Conservation (phyloP, 2,329 filamentous ascomycete genomes). For the Cladosporium sp. region DNA sequence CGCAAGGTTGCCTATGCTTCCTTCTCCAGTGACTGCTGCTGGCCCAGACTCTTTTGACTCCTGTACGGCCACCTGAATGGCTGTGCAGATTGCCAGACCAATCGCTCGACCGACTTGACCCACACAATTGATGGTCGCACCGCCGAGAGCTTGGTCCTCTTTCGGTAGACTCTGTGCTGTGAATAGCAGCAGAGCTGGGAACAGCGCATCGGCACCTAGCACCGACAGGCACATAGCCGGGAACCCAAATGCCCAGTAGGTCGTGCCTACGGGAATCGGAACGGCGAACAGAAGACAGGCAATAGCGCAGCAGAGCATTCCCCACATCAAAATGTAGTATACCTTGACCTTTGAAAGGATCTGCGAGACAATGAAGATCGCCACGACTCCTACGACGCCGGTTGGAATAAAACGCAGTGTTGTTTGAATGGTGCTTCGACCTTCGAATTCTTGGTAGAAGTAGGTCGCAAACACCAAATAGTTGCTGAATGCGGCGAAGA, state of each 20-base stretch:
- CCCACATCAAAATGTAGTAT: conserved; percentile 59
- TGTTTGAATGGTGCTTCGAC: conserved; percentile 63
- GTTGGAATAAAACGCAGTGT: conserved; percentile 70
- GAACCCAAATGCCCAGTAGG: conserved; percentile 69
- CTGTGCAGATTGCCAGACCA: conserved; percentile 66
- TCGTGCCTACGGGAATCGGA: conserved; percentile 61
- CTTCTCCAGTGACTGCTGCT: conserved; percentile 32
- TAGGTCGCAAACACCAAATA: conserved; percentile 69
- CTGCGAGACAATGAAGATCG: conserved; percentile 58
- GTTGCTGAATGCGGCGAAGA: conserved; percentile 69
- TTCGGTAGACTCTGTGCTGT: conserved; percentile 63
- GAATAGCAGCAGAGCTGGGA: conserved; percentile 67
- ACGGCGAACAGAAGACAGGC: conserved; percentile 64
- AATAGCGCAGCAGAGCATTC: conserved; percentile 58
- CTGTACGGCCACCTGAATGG: conserved; percentile 63
- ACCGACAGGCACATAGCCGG: conserved; percentile 67
- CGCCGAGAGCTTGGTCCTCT: conserved; percentile 68
- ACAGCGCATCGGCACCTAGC: conserved; percentile 67
- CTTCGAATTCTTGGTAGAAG: conserved; percentile 68
- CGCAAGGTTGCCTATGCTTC: conserved; percentile 30
- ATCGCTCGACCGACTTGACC: conserved; percentile 67
- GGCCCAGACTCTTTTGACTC: conserved; percentile 37
- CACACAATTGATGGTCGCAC: conserved; percentile 67
- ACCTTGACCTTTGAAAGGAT: conserved; percentile 62
- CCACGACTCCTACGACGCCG: conserved; percentile 61